phyloP scores from a whole-genome alignment of 352 stramenopile species.

The Globisporangium uncinulatum region DNA sequence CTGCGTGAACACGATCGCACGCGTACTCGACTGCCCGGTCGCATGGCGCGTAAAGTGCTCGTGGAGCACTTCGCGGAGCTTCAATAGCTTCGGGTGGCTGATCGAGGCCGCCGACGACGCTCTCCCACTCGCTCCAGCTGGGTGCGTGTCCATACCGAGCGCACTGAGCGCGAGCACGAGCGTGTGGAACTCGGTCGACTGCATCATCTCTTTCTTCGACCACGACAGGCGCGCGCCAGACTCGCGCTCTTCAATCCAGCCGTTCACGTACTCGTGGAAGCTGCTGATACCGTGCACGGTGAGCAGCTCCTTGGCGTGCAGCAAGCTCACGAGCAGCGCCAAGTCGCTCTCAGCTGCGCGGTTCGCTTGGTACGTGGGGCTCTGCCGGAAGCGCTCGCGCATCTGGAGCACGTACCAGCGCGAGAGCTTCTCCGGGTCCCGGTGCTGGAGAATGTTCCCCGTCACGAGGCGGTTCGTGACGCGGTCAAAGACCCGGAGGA shows the following conservation, averaged over 20 bases:
- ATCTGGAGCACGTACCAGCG: constrained; percentile 78
- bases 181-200: constrained; percentile 64
- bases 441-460: constrained; percentile 57
- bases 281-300: constrained; percentile 68
- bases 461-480: constrained; percentile 53
- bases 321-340: constrained; percentile 59
- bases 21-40: constrained; percentile 69
- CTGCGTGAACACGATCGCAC: constrained; percentile 98
- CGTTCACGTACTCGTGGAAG: constrained; percentile 66
- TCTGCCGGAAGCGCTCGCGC: constrained; percentile 67
- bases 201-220: constrained; percentile 77
- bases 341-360: constrained; percentile 73
- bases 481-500: constrained; percentile 53
- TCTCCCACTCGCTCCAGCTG: constrained; percentile 3
- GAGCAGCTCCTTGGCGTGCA: constrained; percentile 77
- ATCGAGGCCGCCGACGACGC: not conserved
- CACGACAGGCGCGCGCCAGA: constrained; percentile 43
- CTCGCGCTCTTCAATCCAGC: constrained; percentile 49
- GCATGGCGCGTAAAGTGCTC: constrained; percentile 82
- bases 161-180: constrained; percentile 43
- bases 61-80: constrained; percentile 88
- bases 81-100: constrained; percentile 82
- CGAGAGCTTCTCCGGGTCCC: constrained; percentile 69
- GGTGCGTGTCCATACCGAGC: constrained; percentile 11
- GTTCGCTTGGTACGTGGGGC: constrained; percentile 52